A percentile compares a stretch with the other conserved stretches of the same genome.
phyloP scores from a whole-genome alignment of 164 flowering plant genomes.

The Santalum album region DNA sequence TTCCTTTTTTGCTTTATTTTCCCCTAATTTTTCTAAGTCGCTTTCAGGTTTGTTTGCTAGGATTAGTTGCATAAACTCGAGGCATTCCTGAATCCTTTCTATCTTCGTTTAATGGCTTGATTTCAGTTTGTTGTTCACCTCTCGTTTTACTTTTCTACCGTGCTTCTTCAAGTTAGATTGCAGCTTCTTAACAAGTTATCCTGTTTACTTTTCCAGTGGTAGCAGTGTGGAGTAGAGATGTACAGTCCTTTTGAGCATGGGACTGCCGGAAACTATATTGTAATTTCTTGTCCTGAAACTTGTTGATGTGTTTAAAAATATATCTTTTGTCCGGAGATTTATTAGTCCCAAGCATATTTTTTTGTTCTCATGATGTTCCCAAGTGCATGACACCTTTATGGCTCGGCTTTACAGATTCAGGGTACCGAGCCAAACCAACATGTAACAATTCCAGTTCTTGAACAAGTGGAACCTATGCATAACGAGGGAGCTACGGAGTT shows the following conservation, averaged over 20 bases:
- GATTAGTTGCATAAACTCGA: no score
- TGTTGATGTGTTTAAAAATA: neutral
- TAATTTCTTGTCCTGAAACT: constrained; percentile 9
- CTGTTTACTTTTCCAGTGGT: constrained; percentile 22
- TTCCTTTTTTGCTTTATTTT: no score
- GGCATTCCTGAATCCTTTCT: no score
- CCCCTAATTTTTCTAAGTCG: no score
- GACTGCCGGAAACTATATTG: constrained; percentile 37
- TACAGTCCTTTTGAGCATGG: constrained; percentile 32
- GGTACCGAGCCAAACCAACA: constrained; percentile 29
- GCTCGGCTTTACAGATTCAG: constrained; percentile 36
- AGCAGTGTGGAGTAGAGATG: constrained; percentile 45
- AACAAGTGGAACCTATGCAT: constrained; percentile 51
- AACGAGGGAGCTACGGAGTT: constrained; percentile 61
- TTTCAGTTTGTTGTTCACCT: no score
- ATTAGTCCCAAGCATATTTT: neutral
- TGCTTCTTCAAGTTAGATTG: no score
- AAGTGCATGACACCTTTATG: neutral
- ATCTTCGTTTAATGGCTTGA: no score
- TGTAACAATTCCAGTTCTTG: constrained; percentile 27
- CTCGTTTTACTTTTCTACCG: no score
- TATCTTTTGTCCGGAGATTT: neutral
- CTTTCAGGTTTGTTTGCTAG: no score
- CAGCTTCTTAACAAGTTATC: neutral
- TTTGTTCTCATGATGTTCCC: neutral